Percentiles rank a stretch among this genome's conserved stretches.
These are phyloP conservation scores for Serendipita sp. DNA, from an alignment of 768 basidiomycete genomes.

Conservation along the genomic window DNA sequence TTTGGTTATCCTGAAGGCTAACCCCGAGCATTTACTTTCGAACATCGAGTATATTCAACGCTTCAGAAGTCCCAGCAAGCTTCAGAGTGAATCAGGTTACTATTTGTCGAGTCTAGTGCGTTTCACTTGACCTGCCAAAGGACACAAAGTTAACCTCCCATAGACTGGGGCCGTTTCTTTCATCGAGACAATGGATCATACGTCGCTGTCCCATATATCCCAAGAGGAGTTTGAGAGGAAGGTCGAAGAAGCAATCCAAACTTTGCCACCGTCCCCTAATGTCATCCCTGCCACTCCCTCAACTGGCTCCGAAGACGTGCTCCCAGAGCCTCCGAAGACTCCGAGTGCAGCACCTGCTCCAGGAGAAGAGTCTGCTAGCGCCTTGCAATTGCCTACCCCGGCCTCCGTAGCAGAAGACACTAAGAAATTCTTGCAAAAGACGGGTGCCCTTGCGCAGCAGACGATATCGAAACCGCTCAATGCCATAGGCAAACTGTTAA, in stretches of 20 bases:
- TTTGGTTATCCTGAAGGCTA: slow-evolving; percentile 84
- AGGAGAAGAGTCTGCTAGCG: slow-evolving; percentile 82
- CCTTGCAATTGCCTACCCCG: slow-evolving; percentile 44
- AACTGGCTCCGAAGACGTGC: slow-evolving; percentile 17
- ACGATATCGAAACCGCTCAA: slow-evolving; percentile 81
- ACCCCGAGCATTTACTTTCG: slow-evolving; percentile 81
- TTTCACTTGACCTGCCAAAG: not conserved
- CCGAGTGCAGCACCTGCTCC: slow-evolving; percentile 31
- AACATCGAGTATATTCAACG: slow-evolving; percentile 98
- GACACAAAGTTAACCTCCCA: not conserved
- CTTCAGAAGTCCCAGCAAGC: slow-evolving; percentile 74
- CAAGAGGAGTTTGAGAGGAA: slow-evolving; percentile 84
- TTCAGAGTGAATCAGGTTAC: slow-evolving; percentile 93
- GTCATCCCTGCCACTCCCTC: slow-evolving; percentile 19
- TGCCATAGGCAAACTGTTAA: slow-evolving; percentile 77
- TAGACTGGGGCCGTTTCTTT: slow-evolving; percentile 95
- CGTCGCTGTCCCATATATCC: slow-evolving; percentile 81
- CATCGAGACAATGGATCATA: slow-evolving; percentile 96
- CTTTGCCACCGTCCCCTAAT: slow-evolving; percentile 23
- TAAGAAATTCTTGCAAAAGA: slow-evolving; percentile 68
- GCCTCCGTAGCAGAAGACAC: slow-evolving; percentile 51
- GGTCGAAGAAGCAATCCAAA: slow-evolving; percentile 43
- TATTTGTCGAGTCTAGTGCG: slow-evolving; percentile 87
- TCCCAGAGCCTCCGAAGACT: slow-evolving; percentile 18
- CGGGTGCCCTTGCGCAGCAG: slow-evolving; percentile 41